Evolutionary conservation across 148 eudicot species (phyloP).

Genomic region (Vaccinium myrtillus): DNA sequence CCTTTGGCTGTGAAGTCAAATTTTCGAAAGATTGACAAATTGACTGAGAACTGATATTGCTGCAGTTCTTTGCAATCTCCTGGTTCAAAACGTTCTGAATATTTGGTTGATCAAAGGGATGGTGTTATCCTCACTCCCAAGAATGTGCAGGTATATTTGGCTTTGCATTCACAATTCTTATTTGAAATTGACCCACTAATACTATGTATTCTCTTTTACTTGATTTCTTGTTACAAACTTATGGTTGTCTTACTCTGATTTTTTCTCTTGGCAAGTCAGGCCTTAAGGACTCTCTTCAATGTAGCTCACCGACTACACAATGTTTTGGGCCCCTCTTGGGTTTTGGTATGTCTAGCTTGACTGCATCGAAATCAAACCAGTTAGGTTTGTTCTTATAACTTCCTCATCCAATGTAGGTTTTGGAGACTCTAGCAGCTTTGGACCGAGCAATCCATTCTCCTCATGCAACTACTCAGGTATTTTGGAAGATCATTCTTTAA

Average conservation of each 20-base stretch:
- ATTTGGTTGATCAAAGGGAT: constrained; percentile 68
- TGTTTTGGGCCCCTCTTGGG: constrained; percentile 96
- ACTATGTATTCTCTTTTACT: background rate
- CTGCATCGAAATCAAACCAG: background rate
- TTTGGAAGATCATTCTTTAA: constrained; percentile 9
- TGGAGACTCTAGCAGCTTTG: constrained; percentile 93
- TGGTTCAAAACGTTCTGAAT: constrained; percentile 66
- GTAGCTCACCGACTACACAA: constrained; percentile 93
- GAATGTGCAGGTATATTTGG: constrained; percentile 77
- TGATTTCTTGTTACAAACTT: background rate
- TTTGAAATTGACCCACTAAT: background rate
- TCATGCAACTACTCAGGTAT: constrained; percentile 97
- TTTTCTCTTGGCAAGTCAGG: constrained; percentile 43
- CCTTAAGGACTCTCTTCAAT: constrained; percentile 98
- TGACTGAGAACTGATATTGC: constrained; percentile 23
- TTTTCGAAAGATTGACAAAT: constrained; percentile 12
- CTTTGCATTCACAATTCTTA: constrained; percentile 1
- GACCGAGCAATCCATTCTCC: constrained; percentile 97
- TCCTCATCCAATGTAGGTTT: constrained; percentile 45
- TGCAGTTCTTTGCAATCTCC: constrained; percentile 73
- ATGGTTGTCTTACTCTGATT: background rate
- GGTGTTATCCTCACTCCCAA: constrained; percentile 80
- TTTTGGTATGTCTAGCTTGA: constrained; percentile 59
- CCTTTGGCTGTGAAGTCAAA: background rate
- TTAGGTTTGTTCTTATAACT: constrained; percentile 8